These are phyloP conservation scores for Mucor ambiguus DNA, from an alignment of 371 early-diverging fungal species.

Conservation along the genomic window DNA sequence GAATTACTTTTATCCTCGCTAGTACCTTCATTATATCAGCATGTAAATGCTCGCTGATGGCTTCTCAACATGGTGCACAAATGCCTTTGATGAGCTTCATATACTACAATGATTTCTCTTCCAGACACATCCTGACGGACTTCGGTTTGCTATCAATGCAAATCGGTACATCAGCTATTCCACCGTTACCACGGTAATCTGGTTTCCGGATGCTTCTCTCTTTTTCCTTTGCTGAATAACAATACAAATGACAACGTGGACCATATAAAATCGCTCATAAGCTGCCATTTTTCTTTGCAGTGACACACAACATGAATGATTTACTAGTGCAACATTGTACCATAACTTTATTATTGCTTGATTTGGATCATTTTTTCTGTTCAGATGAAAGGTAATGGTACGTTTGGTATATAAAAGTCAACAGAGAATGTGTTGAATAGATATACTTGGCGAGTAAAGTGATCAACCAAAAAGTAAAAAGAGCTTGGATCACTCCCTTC, in stretches of 20 bases:
- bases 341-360: neutral
- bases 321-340: constrained; percentile 1
- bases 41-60: neutral
- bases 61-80: neutral
- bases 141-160: neutral
- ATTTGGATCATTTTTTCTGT: constrained; percentile 1
- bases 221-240: neutral
- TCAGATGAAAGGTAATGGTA: neutral
- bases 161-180: neutral
- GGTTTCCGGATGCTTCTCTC: neutral
- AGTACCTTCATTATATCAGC: neutral
- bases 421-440: neutral
- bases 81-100: neutral
- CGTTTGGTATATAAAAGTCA: constrained; percentile 2
- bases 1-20: neutral
- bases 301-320: neutral
- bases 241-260: constrained; percentile 9
- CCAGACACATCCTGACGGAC: neutral
- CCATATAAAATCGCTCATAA: constrained; percentile 1
- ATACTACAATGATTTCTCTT: neutral
- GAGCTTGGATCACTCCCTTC: neutral
- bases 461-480: neutral
- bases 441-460: neutral
- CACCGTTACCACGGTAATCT: neutral
- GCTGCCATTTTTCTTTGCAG: neutral